These are phyloP conservation scores for Melaleuca quinquenervia DNA, from an alignment of 345 rosid species.

Conservation along the genomic window DNA sequence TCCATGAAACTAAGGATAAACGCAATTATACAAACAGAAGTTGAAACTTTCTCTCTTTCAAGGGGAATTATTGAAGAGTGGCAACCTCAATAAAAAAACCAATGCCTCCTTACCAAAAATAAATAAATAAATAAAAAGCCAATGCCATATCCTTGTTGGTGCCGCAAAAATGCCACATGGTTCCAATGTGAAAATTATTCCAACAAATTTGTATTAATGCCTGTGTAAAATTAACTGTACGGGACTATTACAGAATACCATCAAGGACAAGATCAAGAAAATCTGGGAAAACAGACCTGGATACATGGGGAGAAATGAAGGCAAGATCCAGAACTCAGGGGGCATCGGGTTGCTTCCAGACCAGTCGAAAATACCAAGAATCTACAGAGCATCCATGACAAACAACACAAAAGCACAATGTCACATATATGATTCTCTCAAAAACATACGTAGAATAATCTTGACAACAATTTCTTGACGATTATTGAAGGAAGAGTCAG, in stretches of 20 bases:
- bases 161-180: neutral
- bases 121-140: too few species aligned
- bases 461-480: neutral
- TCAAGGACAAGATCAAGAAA: neutral
- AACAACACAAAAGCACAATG: neutral
- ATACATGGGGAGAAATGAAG: constrained; percentile 23
- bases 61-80: neutral
- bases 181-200: neutral
- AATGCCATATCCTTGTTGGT: neutral
- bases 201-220: neutral
- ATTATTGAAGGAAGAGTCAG: neutral
- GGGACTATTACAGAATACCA: neutral
- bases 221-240: neutral
- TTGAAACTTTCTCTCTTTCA: neutral
- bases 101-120: too few species aligned
- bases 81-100: neutral
- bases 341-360: constrained; percentile 22
- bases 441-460: neutral
- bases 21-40: neutral
- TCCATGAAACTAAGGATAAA: neutral
- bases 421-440: neutral
- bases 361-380: constrained; percentile 17
- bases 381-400: neutral
- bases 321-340: constrained; percentile 19
- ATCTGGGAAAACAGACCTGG: constrained; percentile 8